These are phyloP conservation scores for Aciculosporium take DNA, from an alignment of 2,329 filamentous ascomycete genomes.

Conservation along the genomic window DNA sequence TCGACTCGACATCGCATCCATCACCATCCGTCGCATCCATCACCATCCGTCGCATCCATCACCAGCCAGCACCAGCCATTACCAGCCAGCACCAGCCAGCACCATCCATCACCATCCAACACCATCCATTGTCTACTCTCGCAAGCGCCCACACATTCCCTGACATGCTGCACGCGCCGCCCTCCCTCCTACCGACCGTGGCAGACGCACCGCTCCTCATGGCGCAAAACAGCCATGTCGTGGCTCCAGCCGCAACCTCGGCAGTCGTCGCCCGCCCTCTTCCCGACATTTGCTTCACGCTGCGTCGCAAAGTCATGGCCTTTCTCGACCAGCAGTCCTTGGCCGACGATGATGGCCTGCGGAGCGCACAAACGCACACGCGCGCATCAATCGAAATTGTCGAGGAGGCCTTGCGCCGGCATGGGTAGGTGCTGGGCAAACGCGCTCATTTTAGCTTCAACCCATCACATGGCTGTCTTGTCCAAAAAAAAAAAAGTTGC, in stretches of 20 bases:
- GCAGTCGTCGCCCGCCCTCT: not conserved
- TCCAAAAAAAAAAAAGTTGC: too few relatives aligned
- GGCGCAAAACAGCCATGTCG: constrained; percentile 5
- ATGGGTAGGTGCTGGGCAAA: constrained; percentile 42
- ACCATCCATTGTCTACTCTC: too few relatives aligned
- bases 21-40: too few relatives aligned
- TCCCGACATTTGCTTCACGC: constrained; percentile 31
- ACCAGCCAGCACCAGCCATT: too few relatives aligned
- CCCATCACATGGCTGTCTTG: too few relatives aligned
- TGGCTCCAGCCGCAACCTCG: constrained; percentile 2
- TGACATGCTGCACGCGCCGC: not conserved
- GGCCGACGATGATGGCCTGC: constrained; percentile 40
- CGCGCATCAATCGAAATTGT: constrained; percentile 59
- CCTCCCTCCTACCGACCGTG: not conserved
- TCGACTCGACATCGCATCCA: too few relatives aligned
- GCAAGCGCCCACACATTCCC: too few relatives aligned
- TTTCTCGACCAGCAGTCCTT: constrained; percentile 49
- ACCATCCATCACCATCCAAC: too few relatives aligned
- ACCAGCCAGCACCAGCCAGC: too few relatives aligned
- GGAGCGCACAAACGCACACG: constrained; percentile 59
- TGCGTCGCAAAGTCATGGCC: constrained; percentile 45
- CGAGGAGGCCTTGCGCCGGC: constrained; percentile 57
- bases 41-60: too few relatives aligned
- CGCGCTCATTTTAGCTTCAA: not conserved
- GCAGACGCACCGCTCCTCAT: not conserved